Evolutionary conservation across 2,329 filamentous ascomycete genomes (phyloP).

Genomic region (Ascochyta koolunga): DNA sequence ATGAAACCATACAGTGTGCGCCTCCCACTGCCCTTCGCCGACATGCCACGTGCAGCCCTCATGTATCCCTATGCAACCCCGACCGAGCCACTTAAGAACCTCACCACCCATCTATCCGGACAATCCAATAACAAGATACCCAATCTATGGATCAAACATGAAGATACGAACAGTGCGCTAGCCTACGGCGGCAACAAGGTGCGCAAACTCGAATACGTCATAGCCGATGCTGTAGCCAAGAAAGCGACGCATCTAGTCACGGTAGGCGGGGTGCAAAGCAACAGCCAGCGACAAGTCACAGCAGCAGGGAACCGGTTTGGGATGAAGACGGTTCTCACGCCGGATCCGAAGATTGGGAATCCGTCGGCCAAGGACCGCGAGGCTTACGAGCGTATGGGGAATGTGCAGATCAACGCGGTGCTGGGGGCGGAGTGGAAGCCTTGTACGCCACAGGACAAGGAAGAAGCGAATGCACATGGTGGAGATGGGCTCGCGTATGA

Average conservation of each 20-base stretch:
- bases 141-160: constrained; percentile 14
- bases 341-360: constrained; percentile 10
- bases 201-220: constrained; percentile 13
- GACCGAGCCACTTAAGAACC: constrained; percentile 6
- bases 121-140: neutral
- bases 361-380: neutral
- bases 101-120: constrained; percentile 2
- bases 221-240: constrained; percentile 10
- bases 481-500: constrained; percentile 13
- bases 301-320: constrained; percentile 10
- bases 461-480: neutral
- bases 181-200: constrained; percentile 16
- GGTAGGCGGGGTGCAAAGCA: constrained; percentile 12
- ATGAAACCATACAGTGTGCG: constrained; percentile 1
- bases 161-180: constrained; percentile 14
- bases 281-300: constrained; percentile 9
- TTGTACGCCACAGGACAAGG: neutral
- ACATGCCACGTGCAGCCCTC: constrained; percentile 4
- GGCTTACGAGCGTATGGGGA: constrained; percentile 3
- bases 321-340: constrained; percentile 9
- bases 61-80: constrained; percentile 6
- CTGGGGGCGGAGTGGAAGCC: constrained; percentile 10
- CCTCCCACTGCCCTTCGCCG: constrained; percentile 3
- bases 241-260: constrained; percentile 15
- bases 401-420: constrained; percentile 9